These are phyloP conservation scores for Cladosporium sp. DNA, from an alignment of 2,329 filamentous ascomycete genomes.

Conservation along the genomic window DNA sequence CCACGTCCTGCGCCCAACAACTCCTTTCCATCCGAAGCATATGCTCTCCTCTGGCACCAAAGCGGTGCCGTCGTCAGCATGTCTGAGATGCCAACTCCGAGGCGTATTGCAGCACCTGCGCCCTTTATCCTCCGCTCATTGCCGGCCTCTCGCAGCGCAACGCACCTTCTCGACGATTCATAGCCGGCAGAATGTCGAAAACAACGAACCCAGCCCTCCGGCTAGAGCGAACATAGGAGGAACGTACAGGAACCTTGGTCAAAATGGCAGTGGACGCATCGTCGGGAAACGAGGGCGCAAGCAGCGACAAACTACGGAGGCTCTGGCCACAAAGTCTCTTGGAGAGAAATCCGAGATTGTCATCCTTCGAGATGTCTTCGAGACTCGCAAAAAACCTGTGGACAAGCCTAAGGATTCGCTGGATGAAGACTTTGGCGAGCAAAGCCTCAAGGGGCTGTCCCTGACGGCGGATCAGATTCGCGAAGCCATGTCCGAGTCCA, in stretches of 20 bases:
- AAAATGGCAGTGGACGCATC: slow-evolving; percentile 18
- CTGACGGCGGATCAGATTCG: slow-evolving; percentile 20
- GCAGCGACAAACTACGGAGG: slow-evolving; percentile 22
- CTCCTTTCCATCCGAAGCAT: background rate
- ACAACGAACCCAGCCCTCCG: background rate
- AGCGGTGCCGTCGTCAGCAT: slow-evolving; percentile 16
- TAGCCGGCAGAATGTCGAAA: background rate
- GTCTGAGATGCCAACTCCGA: slow-evolving; percentile 17
- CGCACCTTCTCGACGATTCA: slow-evolving; percentile 1
- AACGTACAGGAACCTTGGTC: background rate
- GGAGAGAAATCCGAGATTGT: slow-evolving; percentile 23
- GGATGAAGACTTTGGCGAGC: background rate
- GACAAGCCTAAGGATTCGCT: background rate
- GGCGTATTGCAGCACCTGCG: slow-evolving; percentile 12
- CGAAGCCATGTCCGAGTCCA: slow-evolving; percentile 16
- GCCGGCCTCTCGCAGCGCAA: background rate
- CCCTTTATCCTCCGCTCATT: background rate
- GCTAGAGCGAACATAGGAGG: background rate
- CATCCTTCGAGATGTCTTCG: slow-evolving; percentile 10
- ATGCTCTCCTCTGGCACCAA: slow-evolving; percentile 17
- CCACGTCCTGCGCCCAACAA: background rate
- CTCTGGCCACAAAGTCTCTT: slow-evolving; percentile 21
- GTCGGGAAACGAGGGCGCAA: slow-evolving; percentile 24
- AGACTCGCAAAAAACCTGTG: background rate
- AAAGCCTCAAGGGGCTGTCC: slow-evolving; percentile 14